Evolutionary conservation across 2,329 filamentous ascomycete genomes (phyloP).

Genomic region (Cytospora mali): DNA sequence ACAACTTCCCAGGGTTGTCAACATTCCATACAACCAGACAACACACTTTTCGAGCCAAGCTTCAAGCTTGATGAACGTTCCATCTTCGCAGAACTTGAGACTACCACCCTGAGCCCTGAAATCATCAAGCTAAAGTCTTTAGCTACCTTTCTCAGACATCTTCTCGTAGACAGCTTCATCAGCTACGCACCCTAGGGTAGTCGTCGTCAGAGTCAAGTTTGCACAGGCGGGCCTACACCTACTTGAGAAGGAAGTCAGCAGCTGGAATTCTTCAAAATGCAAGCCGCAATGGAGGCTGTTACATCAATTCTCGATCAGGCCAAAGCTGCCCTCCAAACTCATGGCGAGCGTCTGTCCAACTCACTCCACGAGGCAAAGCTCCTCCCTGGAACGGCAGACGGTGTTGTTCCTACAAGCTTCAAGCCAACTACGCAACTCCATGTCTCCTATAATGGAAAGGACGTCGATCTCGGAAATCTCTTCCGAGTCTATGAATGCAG

Average conservation of each 20-base stretch:
- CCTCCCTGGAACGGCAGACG: constrained; percentile 44
- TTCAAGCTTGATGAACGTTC: no score
- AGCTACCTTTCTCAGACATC: no score
- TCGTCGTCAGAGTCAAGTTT: no score
- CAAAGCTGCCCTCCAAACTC: constrained; percentile 13
- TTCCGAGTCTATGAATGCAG: constrained; percentile 42
- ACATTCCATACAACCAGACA: no score
- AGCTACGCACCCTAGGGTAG: no score
- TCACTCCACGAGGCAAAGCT: constrained; percentile 42
- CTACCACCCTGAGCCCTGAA: no score
- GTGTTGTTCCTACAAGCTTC: constrained; percentile 47
- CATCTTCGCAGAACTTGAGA: no score
- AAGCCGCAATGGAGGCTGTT: constrained; percentile 13
- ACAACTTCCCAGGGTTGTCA: neutral
- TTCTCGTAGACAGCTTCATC: no score
- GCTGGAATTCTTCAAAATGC: neutral
- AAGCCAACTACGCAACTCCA: constrained; percentile 44
- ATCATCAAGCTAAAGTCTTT: no score
- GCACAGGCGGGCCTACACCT: no score
- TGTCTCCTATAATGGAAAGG: constrained; percentile 36
- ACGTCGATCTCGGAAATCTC: constrained; percentile 35
- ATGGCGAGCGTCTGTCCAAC: constrained; percentile 15
- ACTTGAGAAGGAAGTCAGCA: neutral
- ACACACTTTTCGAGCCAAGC: no score
- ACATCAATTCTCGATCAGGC: constrained; percentile 3